phyloP scores from a whole-genome alignment of 305 asterid genomes.

The Vinca major region DNA sequence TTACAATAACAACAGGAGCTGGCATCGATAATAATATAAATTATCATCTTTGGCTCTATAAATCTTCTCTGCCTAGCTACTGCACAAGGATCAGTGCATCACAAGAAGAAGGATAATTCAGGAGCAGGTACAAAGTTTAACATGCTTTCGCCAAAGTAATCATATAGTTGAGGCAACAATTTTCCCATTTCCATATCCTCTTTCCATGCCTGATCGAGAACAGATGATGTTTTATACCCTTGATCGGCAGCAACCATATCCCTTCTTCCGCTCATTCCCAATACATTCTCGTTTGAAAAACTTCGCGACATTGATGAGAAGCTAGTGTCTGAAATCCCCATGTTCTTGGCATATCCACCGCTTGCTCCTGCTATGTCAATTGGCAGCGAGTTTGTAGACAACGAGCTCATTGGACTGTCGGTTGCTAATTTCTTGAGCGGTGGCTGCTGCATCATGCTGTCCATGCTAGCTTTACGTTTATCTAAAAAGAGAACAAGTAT shows the following conservation, averaged over 20 bases:
- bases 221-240: constrained; percentile 35
- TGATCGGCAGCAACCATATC: constrained; percentile 33
- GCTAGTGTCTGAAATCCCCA: constrained; percentile 26
- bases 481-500: constrained; percentile 25
- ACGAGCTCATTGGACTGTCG: constrained; percentile 36
- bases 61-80: not conserved
- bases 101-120: constrained; percentile 53
- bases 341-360: constrained; percentile 29
- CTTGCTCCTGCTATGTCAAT: constrained; percentile 40
- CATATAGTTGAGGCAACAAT: constrained; percentile 42
- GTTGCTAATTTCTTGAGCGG: constrained; percentile 59
- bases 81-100: constrained; percentile 16
- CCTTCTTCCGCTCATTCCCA: constrained; percentile 40
- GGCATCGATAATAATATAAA: too few relatives aligned
- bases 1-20: not conserved
- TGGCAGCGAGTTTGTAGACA: constrained; percentile 29
- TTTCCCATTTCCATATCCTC: constrained; percentile 41
- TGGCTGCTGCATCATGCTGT: constrained; percentile 62
- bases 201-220: constrained; percentile 54
- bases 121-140: constrained; percentile 65
- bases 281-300: constrained; percentile 31
- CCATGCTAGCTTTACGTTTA: constrained; percentile 70
- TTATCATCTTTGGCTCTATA: not conserved
- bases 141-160: constrained; percentile 86
- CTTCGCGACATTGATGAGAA: constrained; percentile 27